Evolutionary conservation across 1,139 yeast species (phyloP).

Genomic region (Kurtzmaniella natalensis): DNA sequence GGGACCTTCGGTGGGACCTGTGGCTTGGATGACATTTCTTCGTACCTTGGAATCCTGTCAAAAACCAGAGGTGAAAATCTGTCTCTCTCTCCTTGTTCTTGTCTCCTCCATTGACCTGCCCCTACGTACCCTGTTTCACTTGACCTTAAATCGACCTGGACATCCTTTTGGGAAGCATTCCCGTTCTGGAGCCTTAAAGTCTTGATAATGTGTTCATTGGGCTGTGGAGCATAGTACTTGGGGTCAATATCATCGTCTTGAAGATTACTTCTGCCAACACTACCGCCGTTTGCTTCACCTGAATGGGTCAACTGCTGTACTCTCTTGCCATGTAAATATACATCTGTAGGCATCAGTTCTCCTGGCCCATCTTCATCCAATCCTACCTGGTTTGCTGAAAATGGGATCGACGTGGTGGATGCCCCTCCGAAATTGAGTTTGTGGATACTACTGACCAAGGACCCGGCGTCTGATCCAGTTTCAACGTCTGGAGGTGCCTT

Average conservation of each 20-base stretch:
- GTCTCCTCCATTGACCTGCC: constrained; percentile 28
- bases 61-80: constrained; percentile 41
- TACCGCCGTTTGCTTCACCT: constrained; percentile 12
- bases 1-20: constrained; percentile 55
- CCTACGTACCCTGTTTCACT: constrained; percentile 34
- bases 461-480: background rate
- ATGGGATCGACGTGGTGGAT: constrained; percentile 30
- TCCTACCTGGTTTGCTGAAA: constrained; percentile 44
- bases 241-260: constrained; percentile 41
- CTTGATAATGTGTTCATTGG: constrained; percentile 33
- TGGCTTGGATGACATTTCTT: constrained; percentile 31
- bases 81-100: background rate
- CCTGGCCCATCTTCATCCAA: constrained; percentile 23
- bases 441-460: constrained; percentile 1
- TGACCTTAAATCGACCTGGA: constrained; percentile 23
- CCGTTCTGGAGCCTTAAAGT: constrained; percentile 21
- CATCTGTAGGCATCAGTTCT: constrained; percentile 28
- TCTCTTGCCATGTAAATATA: constrained; percentile 32
- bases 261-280: constrained; percentile 14
- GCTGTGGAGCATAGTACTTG: constrained; percentile 44
- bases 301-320: constrained; percentile 25
- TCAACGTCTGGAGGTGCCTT: constrained; percentile 20
- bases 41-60: constrained; percentile 22
- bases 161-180: constrained; percentile 15
- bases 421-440: background rate